A percentile compares a stretch with the other conserved stretches of the same genome.
phyloP scores from a whole-genome alignment of 148 eudicot genomes.

The Rhododendron ovatum region DNA sequence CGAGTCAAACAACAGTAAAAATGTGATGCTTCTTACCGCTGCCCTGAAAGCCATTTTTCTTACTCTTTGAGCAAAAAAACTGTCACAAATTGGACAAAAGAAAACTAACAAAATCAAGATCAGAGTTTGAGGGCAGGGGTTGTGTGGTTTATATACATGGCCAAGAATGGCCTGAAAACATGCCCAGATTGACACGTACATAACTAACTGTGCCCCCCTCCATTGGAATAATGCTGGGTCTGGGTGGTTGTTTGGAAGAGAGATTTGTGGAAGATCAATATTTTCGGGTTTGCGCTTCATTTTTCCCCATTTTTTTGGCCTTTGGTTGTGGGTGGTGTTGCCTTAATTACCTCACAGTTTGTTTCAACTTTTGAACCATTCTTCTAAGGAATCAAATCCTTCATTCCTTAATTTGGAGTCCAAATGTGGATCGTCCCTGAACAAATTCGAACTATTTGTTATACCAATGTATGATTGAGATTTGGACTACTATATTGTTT shows the following conservation, averaged over 20 bases:
- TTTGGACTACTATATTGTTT: no score
- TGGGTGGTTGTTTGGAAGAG: background rate
- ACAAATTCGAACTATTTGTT: no score
- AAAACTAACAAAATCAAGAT: background rate
- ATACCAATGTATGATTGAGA: no score
- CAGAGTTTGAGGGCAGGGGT: background rate
- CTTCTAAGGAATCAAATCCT: background rate
- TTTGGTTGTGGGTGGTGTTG: background rate
- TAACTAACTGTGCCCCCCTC: background rate
- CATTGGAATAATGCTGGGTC: background rate
- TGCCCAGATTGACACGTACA: background rate
- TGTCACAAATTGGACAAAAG: background rate
- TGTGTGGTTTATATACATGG: background rate
- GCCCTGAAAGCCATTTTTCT: conserved; percentile 8
- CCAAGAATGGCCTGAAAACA: background rate
- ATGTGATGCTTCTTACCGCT: background rate
- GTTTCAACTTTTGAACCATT: background rate
- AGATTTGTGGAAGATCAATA: background rate
- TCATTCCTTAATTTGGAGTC: background rate
- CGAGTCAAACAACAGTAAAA: background rate
- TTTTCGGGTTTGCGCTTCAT: background rate
- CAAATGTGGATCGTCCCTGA: no score
- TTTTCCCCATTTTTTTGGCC: background rate
- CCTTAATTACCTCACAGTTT: background rate
- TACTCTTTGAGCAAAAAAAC: background rate